Base-by-base conservation (phyloP, 2,329 filamentous ascomycete species). In the Pseudogymnoascus sp. region DNA sequence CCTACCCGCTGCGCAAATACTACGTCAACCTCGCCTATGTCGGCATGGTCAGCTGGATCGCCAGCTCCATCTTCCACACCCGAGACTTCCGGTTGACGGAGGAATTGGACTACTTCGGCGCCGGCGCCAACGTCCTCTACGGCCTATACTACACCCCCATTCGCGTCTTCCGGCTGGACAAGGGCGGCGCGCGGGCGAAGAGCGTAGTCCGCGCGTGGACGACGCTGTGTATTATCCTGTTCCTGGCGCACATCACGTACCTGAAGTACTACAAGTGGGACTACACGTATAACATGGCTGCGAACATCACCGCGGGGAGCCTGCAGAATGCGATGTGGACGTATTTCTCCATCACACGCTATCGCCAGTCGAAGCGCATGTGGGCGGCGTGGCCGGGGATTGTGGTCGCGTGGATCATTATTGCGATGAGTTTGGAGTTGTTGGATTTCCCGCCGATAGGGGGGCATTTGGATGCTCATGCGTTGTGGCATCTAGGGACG, bases 271-370 rank as follows among this genome's bases (percentile, higher is more conserved):
- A 93, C 80, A 80, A 82, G 16, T 99, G 95, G 90, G 90, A 98
- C 75, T 99, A 99, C 75, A 89, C 89, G 4, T 99, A 99, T 78
- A 99, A 99, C 74, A 98, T 99, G 92, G 86, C 89, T 1, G 95
- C 93, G 61, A 99, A 98, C 71, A 90, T 99, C 19, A 85, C 83
- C 2, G 84, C 89, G 10, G 95, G 95, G 3, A 79, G 92, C 41
- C 75, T 93, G 4, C 88, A 92, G 72, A 96, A 98, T 71, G 61
- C 87, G 3, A 77, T 98, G 64, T 98, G 95, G 95, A 90, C 82
- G 46, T 89, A 84, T 75, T 97, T 96, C 76, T 93, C 89, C 73
- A 84, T 89, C 69, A 78, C 79, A 67, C 84, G 88, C 69, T 98
- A 93, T 76, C 80, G 82, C 67, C 85, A 86, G 74, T 84, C 89